Conservation (phyloP, 2,329 filamentous ascomycete genomes). For the Colletotrichum lindemuthianum region DNA sequence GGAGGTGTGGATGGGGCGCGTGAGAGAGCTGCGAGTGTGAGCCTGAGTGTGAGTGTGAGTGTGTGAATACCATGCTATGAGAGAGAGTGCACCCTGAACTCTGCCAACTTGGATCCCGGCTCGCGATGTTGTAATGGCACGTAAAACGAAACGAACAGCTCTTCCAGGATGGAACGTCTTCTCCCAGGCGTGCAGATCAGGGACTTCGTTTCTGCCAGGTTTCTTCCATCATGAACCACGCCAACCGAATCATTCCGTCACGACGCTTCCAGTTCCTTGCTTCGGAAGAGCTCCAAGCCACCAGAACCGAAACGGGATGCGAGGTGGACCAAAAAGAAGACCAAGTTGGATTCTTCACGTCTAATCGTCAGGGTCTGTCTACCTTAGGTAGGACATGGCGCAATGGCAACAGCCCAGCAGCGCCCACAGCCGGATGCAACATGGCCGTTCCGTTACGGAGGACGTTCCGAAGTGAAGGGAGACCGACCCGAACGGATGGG, state of each 20-base stretch:
- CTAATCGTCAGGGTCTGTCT: too few relatives aligned
- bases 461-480: conserved; percentile 11
- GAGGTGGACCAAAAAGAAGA: not conserved
- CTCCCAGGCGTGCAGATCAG: not conserved
- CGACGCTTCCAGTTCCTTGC: conserved; percentile 27
- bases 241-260: not conserved
- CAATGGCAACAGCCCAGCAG: not conserved
- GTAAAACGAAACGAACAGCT: conserved; percentile 2
- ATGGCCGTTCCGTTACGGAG: conserved; percentile 6
- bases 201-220: not conserved
- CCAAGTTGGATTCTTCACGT: not conserved
- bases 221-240: not conserved
- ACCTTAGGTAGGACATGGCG: not conserved
- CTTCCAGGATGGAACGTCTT: conserved; percentile 9
- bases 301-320: conserved; percentile 5
- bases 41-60: not conserved
- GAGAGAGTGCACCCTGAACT: conserved; percentile 12
- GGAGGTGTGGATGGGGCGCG: not conserved
- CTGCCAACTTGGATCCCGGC: not conserved
- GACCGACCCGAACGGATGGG: conserved; percentile 14
- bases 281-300: not conserved
- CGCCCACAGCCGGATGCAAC: conserved; percentile 10
- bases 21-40: not conserved
- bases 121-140: not conserved
- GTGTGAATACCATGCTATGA: not conserved